A percentile compares a stretch with the other conserved stretches of the same genome.
Conservation (phyloP, 2,329 filamentous ascomycete species). For the Emmonsia crescens region DNA sequence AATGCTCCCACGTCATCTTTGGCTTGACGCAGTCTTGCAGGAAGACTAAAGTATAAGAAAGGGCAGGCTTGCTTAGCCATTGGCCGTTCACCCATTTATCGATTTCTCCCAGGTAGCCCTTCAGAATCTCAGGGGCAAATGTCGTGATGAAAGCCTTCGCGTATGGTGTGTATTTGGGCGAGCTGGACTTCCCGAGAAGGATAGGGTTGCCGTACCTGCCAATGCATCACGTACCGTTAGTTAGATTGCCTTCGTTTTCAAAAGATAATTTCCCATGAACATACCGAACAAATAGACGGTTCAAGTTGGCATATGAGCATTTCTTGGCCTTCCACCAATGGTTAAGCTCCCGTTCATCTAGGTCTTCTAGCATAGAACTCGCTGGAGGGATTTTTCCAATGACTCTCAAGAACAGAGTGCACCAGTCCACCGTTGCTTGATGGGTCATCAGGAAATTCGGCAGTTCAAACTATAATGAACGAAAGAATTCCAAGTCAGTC, state of each 20-base stretch:
- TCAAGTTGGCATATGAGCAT: slow-evolving; percentile 97
- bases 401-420: slow-evolving; percentile 83
- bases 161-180: slow-evolving; percentile 66
- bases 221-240: neutral
- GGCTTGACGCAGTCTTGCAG: slow-evolving; percentile 95
- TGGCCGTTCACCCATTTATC: slow-evolving; percentile 96
- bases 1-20: slow-evolving; percentile 89
- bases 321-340: slow-evolving; percentile 99
- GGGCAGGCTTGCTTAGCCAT: slow-evolving; percentile 88
- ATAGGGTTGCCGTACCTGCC: slow-evolving; percentile 78
- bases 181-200: slow-evolving; percentile 61
- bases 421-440: slow-evolving; percentile 85
- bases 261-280: slow-evolving; percentile 17
- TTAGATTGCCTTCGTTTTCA: neutral
- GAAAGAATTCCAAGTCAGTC: neutral
- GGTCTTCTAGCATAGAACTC: slow-evolving; percentile 65
- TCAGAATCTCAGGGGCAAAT: slow-evolving; percentile 91
- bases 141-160: slow-evolving; percentile 83
- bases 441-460: slow-evolving; percentile 66
- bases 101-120: slow-evolving; percentile 86
- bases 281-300: slow-evolving; percentile 84
- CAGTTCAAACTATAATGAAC: slow-evolving; percentile 61
- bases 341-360: slow-evolving; percentile 79
- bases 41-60: slow-evolving; percentile 89
- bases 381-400: slow-evolving; percentile 76